These are phyloP conservation scores for Arabidopsis arenosa DNA, from an alignment of 345 rosid species.

Conservation along the genomic window DNA sequence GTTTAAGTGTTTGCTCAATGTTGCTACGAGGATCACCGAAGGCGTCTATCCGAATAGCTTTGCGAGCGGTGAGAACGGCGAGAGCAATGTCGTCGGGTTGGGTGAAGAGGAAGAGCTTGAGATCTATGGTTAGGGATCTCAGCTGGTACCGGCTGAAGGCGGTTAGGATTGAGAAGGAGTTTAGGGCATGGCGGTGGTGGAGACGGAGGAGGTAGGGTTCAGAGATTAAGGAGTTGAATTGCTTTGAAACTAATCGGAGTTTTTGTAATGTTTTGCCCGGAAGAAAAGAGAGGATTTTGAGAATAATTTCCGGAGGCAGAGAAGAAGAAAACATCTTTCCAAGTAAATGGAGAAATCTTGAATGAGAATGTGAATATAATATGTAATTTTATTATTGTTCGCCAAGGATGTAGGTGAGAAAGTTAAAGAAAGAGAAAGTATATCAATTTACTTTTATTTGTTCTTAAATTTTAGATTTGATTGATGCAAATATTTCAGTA, in stretches of 20 bases:
- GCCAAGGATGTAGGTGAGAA: slow-evolving; percentile 5
- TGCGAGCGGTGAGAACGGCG: background rate
- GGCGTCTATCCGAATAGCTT: background rate
- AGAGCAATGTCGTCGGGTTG: slow-evolving; percentile 22
- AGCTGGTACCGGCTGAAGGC: background rate
- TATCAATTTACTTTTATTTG: background rate
- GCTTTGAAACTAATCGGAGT: slow-evolving; percentile 29
- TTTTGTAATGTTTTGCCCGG: slow-evolving; percentile 21
- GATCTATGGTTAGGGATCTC: slow-evolving; percentile 10
- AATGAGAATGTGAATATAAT: background rate
- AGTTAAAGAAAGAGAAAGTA: background rate
- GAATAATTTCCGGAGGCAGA: slow-evolving; percentile 32
- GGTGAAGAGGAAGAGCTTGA: slow-evolving; percentile 25
- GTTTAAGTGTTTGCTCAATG: slow-evolving; percentile 6
- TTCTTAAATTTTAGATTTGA: slow-evolving; percentile 1
- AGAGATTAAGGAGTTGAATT: slow-evolving; percentile 37
- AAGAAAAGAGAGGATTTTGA: slow-evolving; percentile 31
- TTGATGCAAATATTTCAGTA: no score
- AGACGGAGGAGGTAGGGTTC: slow-evolving; percentile 24
- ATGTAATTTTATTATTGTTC: slow-evolving; percentile 5
- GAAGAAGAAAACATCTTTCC: slow-evolving; percentile 19
- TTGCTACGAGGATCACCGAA: background rate
- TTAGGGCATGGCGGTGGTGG: slow-evolving; percentile 18
- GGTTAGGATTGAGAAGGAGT: slow-evolving; percentile 21
- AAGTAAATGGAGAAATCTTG: slow-evolving; percentile 9